phyloP scores from a whole-genome alignment of 768 basidiomycete genomes.

The Trametes villosa region DNA sequence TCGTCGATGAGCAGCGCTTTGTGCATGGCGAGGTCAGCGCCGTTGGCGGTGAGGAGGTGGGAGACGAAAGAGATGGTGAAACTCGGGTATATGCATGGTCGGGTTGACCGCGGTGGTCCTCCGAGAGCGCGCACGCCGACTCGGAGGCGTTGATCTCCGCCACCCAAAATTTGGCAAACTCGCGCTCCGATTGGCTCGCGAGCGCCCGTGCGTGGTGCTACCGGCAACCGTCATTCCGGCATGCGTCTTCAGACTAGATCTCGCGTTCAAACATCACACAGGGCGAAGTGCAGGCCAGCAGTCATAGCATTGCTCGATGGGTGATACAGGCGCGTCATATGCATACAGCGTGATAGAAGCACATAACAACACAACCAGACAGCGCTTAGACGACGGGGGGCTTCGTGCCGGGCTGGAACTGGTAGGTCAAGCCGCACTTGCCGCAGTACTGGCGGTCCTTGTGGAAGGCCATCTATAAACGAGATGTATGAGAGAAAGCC shows the following conservation, averaged over 20 bases:
- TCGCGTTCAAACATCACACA: neutral
- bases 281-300: neutral
- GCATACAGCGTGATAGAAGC: conserved; percentile 26
- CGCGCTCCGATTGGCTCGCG: conserved; percentile 14
- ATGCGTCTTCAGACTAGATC: too few relatives aligned
- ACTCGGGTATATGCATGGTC: conserved; percentile 8
- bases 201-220: neutral
- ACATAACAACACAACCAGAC: conserved; percentile 14
- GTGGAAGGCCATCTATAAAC: conserved; percentile 93
- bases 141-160: conserved; percentile 6
- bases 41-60: neutral
- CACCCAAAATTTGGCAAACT: conserved; percentile 13
- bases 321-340: conserved; percentile 25
- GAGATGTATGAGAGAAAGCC: neutral
- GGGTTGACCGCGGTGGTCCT: conserved; percentile 21
- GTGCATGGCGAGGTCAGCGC: conserved; percentile 27
- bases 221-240: neutral
- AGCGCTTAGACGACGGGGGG: conserved; percentile 64
- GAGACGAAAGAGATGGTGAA: neutral
- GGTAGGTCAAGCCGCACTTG: conserved; percentile 89
- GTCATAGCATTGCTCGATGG: conserved; percentile 22
- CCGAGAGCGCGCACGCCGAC: conserved; percentile 6
- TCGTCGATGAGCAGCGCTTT: conserved; percentile 35
- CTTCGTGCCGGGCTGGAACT: conserved; percentile 80
- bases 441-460: conserved; percentile 98